Evolutionary conservation across 345 rosid species (phyloP), one percentile per base, ranked within the genome.

Genomic region (Syzygium jambos): DNA sequence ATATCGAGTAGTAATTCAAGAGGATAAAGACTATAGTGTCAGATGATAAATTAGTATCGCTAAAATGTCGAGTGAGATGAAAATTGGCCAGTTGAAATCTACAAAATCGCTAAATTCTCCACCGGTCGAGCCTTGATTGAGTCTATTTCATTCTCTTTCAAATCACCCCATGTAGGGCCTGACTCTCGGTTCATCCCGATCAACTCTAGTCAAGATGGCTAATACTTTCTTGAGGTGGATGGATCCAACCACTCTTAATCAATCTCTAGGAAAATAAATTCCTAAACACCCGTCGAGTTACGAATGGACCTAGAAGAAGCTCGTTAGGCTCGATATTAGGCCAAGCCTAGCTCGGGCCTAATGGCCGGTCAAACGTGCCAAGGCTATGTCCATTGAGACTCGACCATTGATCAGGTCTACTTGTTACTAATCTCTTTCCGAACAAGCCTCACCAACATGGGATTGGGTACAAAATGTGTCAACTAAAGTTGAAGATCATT

Each of bases 11-110:
- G 1, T 19, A 73, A 73, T 34, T 16, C 2, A 0, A 73, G 46
- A 65, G 23, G 0, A 11, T 7, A 43, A 43, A 43, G 49, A 34
- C 80, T 14, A 19, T 0, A 2, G 1, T 9, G 4, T 38, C 4
- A 34, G 0, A 38, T 8, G 3, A 38, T 34, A 73, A 9, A 73
- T 73, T 38, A 38, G 25, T 21, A 38, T 19, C 0, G 1, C 7
- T 38, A 38, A 73, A 73, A 19, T 19, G 4, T 10, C 25, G 11
- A 73, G 41, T 5, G 15, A 73, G 38, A 73, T 1, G 11, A 73
- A 16, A 21, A 19, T 2, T 30, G 5, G 7, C 23, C 11, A 38
- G 0, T 38, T 73, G 61, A 56, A 56, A 23, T 56, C 7, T 38
- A 34, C 2, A 19, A 19, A 19, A 43, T 43, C 46, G 6, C 46